phyloP scores from a whole-genome alignment of 2,329 filamentous ascomycete species.

The Allantophomopsis cytisporea region DNA sequence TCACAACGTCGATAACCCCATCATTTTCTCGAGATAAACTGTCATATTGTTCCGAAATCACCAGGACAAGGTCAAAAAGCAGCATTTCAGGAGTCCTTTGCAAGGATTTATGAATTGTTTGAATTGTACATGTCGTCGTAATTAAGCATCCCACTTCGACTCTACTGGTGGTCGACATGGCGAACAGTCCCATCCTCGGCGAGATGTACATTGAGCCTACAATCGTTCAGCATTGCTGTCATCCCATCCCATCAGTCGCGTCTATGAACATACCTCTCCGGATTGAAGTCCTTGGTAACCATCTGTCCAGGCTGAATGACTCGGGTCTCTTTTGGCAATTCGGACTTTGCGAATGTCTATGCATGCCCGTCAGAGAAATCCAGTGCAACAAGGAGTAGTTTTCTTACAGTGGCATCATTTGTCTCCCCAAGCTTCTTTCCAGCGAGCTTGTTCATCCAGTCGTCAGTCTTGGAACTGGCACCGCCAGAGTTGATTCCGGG shows the following conservation, averaged over 20 bases:
- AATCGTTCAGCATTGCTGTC: constrained; percentile 6
- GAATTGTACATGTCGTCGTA: no score
- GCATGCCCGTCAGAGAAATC: neutral
- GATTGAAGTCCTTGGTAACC: constrained; percentile 41
- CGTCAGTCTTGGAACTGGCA: constrained; percentile 27
- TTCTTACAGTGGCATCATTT: constrained; percentile 37
- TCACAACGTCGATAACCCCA: no score
- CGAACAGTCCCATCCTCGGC: constrained; percentile 46
- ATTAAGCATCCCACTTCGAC: no score
- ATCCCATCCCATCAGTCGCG: neutral
- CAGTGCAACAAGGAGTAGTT: neutral
- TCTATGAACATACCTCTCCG: constrained; percentile 11
- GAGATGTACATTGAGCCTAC: constrained; percentile 44
- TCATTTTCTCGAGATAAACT: no score
- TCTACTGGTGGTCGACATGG: constrained; percentile 34
- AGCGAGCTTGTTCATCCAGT: constrained; percentile 48
- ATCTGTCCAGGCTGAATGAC: constrained; percentile 42
- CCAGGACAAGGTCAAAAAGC: no score
- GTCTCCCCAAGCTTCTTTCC: constrained; percentile 47
- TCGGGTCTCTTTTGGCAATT: constrained; percentile 41
- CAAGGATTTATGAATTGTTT: no score
- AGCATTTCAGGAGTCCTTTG: no score
- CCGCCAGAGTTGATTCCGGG: constrained; percentile 34
- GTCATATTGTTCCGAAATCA: no score
- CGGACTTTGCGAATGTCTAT: constrained; percentile 45